Base-by-base conservation (phyloP, 2,329 filamentous ascomycete species). In the Arthrobotrys entomopaga region DNA sequence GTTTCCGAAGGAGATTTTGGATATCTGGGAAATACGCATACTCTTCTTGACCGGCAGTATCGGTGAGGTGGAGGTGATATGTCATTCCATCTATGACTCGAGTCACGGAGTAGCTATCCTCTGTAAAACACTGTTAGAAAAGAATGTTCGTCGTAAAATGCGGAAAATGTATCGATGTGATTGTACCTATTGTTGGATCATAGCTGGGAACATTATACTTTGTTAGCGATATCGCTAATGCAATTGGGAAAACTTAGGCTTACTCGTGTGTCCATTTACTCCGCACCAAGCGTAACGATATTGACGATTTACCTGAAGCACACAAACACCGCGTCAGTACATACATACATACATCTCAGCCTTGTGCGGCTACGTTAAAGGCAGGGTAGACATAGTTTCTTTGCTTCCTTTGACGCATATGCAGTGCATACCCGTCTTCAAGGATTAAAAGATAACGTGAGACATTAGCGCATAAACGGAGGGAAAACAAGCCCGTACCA, bases 201-300 rank as follows among this genome's bases (percentile, higher is more conserved):
- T 73, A 73, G 42, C 69, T 73, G 43, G 3, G 49, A 52, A 50
- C 3, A 29, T 43, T 29, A 15, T 16, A 34, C 48, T 34, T 26
- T 29, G 46, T 49, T 48, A 49, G 24, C 15, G 16, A 43, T 43
- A 19, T 57, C 15, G n/a, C 19, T 15, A 8, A n/a, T 22, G 10
- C 24, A n/a, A 91, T 40, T 90, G 29, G 24, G 29, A 29, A 7
- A 24, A n/a, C 91, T 15, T 90, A 90, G 82, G 91, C 90, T 82
- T 92, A 92, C 81, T 93, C 91, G 78, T 89, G 89, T 6, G 90
- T 94, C 91, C 91, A 95, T 83, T 91, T 88, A 74, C 89, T 91
- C 79, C 90, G 88, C 63, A 95, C 91, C 48, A 95, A 87, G 60
- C 91, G 90, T 72, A 95, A 84, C 15, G 91, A 94, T 80, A 95